These are phyloP conservation scores for Hortiboletus flavorubellus DNA, from an alignment of 768 basidiomycete species.

Conservation along the genomic window DNA sequence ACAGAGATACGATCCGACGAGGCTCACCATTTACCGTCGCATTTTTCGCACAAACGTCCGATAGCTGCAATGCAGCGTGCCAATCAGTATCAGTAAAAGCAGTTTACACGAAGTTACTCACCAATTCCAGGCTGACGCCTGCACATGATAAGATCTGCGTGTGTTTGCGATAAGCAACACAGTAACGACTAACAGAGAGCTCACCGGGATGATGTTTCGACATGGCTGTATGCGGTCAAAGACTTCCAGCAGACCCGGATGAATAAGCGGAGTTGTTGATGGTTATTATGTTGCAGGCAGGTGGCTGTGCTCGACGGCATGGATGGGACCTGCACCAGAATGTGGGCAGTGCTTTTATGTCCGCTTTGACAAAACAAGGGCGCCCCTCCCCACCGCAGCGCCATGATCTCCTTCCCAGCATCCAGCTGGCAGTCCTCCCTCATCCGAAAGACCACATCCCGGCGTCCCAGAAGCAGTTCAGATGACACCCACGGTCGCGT, in stretches of 20 bases:
- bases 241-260: background rate
- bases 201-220: constrained; percentile 89
- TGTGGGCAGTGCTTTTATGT: background rate
- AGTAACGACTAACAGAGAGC: background rate
- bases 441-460: constrained; percentile 15
- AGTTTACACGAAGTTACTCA: constrained; percentile 34
- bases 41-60: constrained; percentile 97
- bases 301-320: constrained; percentile 14
- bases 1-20: background rate
- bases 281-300: background rate
- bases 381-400: background rate
- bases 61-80: constrained; percentile 57
- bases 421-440: constrained; percentile 29
- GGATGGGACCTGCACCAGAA: background rate
- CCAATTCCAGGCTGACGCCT: constrained; percentile 97
- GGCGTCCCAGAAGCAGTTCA: constrained; percentile 9
- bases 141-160: constrained; percentile 94
- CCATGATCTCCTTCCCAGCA: constrained; percentile 34
- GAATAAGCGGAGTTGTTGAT: constrained; percentile 13
- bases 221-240: constrained; percentile 42
- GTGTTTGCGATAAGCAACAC: background rate
- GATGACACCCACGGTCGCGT: constrained; percentile 18
- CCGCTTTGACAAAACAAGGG: constrained; percentile 6
- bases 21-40: constrained; percentile 96
- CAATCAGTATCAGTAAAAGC: constrained; percentile 6